Evolutionary conservation across 345 rosid species (phyloP).

Genomic region (Geranium brycei): DNA sequence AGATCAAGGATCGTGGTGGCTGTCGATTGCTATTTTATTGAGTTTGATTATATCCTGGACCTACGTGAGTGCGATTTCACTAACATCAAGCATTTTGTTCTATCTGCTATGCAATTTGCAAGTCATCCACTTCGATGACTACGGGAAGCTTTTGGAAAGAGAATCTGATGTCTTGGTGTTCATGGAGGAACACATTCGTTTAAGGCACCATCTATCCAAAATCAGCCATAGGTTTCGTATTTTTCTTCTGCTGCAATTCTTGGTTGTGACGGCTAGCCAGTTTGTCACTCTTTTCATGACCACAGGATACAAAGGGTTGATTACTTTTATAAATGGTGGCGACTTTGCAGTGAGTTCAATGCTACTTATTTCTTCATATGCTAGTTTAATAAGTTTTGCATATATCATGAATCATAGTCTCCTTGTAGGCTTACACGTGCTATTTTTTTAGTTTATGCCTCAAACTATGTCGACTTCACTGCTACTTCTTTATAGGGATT

Average conservation of each 20-base stretch:
- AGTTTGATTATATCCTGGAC: slow-evolving; percentile 63
- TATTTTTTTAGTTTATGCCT: too few species aligned
- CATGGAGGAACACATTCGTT: slow-evolving; percentile 63
- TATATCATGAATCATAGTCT: not conserved
- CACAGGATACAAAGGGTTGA: slow-evolving; percentile 49
- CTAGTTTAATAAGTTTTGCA: not conserved
- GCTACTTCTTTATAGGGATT: too few species aligned
- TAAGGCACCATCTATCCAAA: slow-evolving; percentile 68
- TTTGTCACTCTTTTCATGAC: slow-evolving; percentile 61
- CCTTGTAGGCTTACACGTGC: too few species aligned
- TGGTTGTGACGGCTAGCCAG: slow-evolving; percentile 69
- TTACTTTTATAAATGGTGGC: slow-evolving; percentile 61
- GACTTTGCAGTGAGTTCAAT: slow-evolving; percentile 68
- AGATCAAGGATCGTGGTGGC: slow-evolving; percentile 51
- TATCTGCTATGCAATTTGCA: slow-evolving; percentile 86
- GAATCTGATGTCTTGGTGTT: slow-evolving; percentile 52
- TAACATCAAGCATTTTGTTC: slow-evolving; percentile 67
- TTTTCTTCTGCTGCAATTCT: slow-evolving; percentile 63
- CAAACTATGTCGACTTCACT: not conserved
- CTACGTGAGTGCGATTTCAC: slow-evolving; percentile 48
- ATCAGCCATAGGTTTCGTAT: slow-evolving; percentile 94
- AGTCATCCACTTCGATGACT: slow-evolving; percentile 79
- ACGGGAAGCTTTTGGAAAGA: slow-evolving; percentile 50
- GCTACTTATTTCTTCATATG: not conserved
- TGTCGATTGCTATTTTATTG: slow-evolving; percentile 39